Evolutionary conservation across 331 rosid genomes (phyloP).

Genomic region (Dryas integrifolia): DNA sequence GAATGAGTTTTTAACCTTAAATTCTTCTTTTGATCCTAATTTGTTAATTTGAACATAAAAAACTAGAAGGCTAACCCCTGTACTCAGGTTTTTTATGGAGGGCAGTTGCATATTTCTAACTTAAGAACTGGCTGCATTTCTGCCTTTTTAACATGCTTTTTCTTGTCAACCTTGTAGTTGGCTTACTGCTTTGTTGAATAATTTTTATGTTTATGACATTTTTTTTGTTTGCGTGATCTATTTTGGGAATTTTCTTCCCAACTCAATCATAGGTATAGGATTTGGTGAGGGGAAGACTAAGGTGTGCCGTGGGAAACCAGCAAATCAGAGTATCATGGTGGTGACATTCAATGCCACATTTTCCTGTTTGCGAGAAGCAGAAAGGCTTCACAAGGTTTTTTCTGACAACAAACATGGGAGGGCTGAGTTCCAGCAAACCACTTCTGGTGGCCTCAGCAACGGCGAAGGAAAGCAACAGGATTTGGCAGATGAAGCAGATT

Average conservation of each 20-base stretch:
- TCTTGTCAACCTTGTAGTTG: background rate
- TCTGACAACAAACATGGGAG: slow-evolving; percentile 36
- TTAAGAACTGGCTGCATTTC: background rate
- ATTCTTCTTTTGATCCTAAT: background rate
- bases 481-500: background rate
- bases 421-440: slow-evolving; percentile 23
- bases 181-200: background rate
- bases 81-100: background rate
- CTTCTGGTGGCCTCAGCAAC: slow-evolving; percentile 13
- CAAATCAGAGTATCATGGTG: slow-evolving; percentile 29
- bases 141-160: background rate
- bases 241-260: background rate
- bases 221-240: background rate
- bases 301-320: slow-evolving; percentile 36
- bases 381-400: slow-evolving; percentile 36
- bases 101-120: background rate
- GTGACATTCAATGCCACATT: slow-evolving; percentile 34
- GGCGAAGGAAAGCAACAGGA: background rate
- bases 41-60: background rate
- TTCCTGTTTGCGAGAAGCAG: slow-evolving; percentile 41
- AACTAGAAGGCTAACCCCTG: background rate
- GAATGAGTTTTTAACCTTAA: background rate
- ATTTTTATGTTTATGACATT: background rate
- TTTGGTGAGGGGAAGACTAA: slow-evolving; percentile 33
- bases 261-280: slow-evolving; percentile 31